Conservation (phyloP, 306 rosid species). For the Lupinus albus region DNA sequence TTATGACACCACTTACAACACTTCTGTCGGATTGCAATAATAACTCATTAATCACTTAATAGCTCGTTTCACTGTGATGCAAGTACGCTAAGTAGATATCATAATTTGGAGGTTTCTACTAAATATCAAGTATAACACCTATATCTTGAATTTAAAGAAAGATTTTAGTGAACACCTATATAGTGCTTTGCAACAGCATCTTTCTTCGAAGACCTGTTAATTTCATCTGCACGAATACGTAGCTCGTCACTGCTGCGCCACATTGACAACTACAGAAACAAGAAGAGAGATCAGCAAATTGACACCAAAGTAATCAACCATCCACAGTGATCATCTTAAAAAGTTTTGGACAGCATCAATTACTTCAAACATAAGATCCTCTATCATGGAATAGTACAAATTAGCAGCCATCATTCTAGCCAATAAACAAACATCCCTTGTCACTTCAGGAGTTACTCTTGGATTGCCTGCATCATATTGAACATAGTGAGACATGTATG, state of each 20-base stretch:
- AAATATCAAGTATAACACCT: background rate
- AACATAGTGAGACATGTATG: constrained; percentile 10
- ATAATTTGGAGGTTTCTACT: constrained; percentile 10
- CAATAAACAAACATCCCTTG: constrained; percentile 83
- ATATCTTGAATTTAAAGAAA: constrained; percentile 1
- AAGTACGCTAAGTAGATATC: constrained; percentile 23
- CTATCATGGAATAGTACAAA: constrained; percentile 76
- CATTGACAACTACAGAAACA: constrained; percentile 75
- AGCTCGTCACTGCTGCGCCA: constrained; percentile 96
- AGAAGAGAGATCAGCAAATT: constrained; percentile 25
- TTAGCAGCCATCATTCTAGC: constrained; percentile 94
- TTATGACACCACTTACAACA: background rate
- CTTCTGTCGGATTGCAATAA: background rate
- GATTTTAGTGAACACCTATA: constrained; percentile 55
- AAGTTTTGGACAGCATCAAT: constrained; percentile 27
- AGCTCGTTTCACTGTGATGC: background rate
- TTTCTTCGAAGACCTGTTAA: constrained; percentile 70
- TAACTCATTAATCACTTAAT: background rate
- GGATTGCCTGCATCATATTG: constrained; percentile 69
- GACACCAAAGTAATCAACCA: background rate
- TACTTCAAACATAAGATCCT: constrained; percentile 93
- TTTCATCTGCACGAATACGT: constrained; percentile 69
- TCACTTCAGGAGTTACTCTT: constrained; percentile 87
- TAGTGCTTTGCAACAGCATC: constrained; percentile 81
- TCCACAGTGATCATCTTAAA: constrained; percentile 13